Evolutionary conservation across 2,329 filamentous ascomycete genomes (phyloP).

Genomic region (Diplodia sapinea): DNA sequence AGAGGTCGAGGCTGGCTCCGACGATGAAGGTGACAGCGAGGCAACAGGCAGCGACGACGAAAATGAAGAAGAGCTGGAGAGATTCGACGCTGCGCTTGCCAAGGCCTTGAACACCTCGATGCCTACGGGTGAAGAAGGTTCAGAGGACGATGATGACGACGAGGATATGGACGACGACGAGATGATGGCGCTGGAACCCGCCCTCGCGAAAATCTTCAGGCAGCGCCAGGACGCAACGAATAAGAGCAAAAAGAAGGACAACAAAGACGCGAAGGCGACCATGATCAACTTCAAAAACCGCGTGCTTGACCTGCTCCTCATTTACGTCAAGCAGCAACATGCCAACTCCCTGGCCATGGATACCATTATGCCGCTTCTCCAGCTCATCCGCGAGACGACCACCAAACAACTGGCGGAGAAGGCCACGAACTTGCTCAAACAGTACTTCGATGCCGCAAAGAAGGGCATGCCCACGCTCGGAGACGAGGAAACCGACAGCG

Average conservation of each 20-base stretch:
- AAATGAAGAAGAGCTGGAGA: constrained; percentile 60
- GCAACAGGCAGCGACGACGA: constrained; percentile 41
- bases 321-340: constrained; percentile 82
- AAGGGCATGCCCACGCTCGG: constrained; percentile 52
- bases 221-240: constrained; percentile 68
- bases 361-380: constrained; percentile 76
- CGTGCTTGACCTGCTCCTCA: constrained; percentile 83
- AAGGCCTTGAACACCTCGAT: constrained; percentile 72
- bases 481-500: constrained; percentile 44
- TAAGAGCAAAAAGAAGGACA: constrained; percentile 70
- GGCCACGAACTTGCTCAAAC: constrained; percentile 72
- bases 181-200: constrained; percentile 87
- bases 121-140: constrained; percentile 66
- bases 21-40: constrained; percentile 34
- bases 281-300: constrained; percentile 95
- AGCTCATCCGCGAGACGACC: constrained; percentile 75
- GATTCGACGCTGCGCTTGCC: constrained; percentile 77
- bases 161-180: constrained; percentile 94
- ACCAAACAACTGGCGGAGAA: constrained; percentile 77
- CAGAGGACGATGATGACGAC: constrained; percentile 61
- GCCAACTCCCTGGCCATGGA: constrained; percentile 70
- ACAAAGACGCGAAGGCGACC: constrained; percentile 84
- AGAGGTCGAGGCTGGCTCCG: constrained; percentile 38
- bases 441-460: constrained; percentile 70
- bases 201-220: constrained; percentile 84